These are phyloP conservation scores for Apiospora saccharicola DNA, from an alignment of 2,329 filamentous ascomycete genomes.

Conservation along the genomic window DNA sequence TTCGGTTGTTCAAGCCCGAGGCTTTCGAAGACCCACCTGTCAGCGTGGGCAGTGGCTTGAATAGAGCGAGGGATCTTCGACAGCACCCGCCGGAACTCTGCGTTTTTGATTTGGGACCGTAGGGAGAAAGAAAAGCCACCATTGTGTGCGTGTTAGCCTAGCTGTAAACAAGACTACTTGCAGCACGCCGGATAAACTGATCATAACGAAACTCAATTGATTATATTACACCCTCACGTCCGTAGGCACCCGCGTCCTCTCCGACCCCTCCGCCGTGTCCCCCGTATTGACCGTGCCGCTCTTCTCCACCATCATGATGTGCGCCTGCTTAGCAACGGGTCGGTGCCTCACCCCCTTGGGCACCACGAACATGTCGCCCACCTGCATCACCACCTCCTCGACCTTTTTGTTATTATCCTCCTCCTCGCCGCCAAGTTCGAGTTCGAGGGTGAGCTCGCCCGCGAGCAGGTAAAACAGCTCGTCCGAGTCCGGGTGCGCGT, in stretches of 20 bases:
- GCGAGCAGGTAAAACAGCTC: slow-evolving; percentile 23
- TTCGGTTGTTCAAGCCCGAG: background rate
- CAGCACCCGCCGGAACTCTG: background rate
- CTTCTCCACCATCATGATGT: slow-evolving; percentile 22
- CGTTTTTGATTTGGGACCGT: background rate
- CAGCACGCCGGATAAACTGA: too few species aligned
- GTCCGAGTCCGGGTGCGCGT: slow-evolving; percentile 22
- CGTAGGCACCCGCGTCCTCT: slow-evolving; percentile 8
- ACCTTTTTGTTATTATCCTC: too few species aligned
- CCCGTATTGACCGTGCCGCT: slow-evolving; percentile 12
- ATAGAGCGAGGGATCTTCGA: background rate
- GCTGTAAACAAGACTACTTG: too few species aligned
- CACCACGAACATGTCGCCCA: slow-evolving; percentile 20
- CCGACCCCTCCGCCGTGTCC: slow-evolving; percentile 1
- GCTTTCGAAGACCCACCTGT: background rate
- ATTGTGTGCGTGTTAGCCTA: too few species aligned
- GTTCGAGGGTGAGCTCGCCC: slow-evolving; percentile 17
- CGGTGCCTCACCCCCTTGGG: slow-evolving; percentile 10
- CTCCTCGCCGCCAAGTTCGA: background rate
- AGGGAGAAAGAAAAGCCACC: too few species aligned
- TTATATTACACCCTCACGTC: background rate
- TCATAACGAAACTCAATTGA: background rate
- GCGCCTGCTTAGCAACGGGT: background rate
- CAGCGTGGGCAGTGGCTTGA: background rate
- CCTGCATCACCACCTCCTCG: background rate